Evolutionary conservation across 805 yeast species (phyloP), one percentile per base, ranked within the genome.

Genomic region (Kodamaea jinghongensis): DNA sequence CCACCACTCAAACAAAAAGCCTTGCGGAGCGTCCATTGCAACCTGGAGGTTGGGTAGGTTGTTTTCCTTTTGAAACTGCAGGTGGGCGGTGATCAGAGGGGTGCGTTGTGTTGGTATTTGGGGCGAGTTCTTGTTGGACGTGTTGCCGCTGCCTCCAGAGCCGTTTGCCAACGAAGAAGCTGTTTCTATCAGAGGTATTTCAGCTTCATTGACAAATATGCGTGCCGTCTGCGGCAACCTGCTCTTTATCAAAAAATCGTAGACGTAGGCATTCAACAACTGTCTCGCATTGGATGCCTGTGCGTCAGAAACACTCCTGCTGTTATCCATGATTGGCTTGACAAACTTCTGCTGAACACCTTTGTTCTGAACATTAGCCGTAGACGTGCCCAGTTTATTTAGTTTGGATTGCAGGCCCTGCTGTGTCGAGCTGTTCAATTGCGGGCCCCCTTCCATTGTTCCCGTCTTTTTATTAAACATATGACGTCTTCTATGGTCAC

Each of bases 1-100:
- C 96, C 96, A 89, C 97, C 97, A 89, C 59, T 90, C 97, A 53
- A 78, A 82, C 16, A 89, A 64, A 54, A 87, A 89, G 5, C 96
- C 93, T 51, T 83, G 86, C 0, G 95, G 93, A 2, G 95, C 83
- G 54, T 88, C 93, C 74, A 85, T 76, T 8, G 79, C 67, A 54
- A 81, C 71, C 15, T 67, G 63, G 26, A 78, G 56, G 11, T 67
- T 66, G 1, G 83, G 79, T 6, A 79, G 56, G 36, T 71, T 75
- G 41, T 64, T 58, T 6, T 66, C 70, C 46, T 60, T 66, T 34
- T 55, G 58, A 33, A 61, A 54, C 36, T 59, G 67, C 23, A 22
- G 14, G 11, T 46, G 49, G 5, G 39, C 26, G 27, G 33, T 45
- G 13, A 29, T 38, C 22, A 41, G 30, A 43, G 68, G 50, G 58